Base-by-base conservation (phyloP, 169 alveolate species). In the Plasmodium knowlesi region DNA sequence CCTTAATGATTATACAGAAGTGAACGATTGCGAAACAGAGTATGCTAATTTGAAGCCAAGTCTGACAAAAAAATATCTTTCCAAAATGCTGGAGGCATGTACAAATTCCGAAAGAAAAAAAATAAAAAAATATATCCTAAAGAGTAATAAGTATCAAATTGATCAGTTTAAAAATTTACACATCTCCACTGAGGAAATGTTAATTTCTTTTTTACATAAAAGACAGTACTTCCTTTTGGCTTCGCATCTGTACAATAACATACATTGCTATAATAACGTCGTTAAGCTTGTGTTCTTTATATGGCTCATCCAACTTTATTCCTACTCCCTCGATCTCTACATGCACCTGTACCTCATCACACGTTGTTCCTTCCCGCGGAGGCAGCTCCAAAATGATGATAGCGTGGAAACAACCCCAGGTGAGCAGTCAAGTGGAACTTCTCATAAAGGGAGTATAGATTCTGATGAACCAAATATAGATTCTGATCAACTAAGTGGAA, bases 151-250 rank as follows among this genome's bases (percentile, higher is more conserved):
- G 76, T 91, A 91, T 46, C 85, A 61, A n/a, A 81, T 91, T 43
- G 73, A 91, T 82, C 84, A 91, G 54, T 91, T 81, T 57, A 91
- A 82, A 91, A 81, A 91, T 73, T 70, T 83, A 46, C 50, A 91
- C 57, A 70, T 81, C 50, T 39, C 39, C 25, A 91, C 83, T 25
- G 95, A 91, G 28, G 95, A 91, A 71, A 81, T 57, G 53, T 32
- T 91, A 91, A 82, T 91, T 34, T 74, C 95, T 3, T 91, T 91
- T 82, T 78, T 91, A 34, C 92, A 91, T 91, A 80, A 91, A 78
- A 81, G 41, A 30, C 95, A 91, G 39, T 91, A 91, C 76, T 91
- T 91, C 71, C 70, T 81, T 39, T 41, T 91, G 43, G 30, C 95
- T 3, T 28, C 46, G 28, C 73, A 43, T 82, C 41, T 91, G 57